phyloP scores from a whole-genome alignment of 2,329 filamentous ascomycete species.

The Diaporthe helianthi region DNA sequence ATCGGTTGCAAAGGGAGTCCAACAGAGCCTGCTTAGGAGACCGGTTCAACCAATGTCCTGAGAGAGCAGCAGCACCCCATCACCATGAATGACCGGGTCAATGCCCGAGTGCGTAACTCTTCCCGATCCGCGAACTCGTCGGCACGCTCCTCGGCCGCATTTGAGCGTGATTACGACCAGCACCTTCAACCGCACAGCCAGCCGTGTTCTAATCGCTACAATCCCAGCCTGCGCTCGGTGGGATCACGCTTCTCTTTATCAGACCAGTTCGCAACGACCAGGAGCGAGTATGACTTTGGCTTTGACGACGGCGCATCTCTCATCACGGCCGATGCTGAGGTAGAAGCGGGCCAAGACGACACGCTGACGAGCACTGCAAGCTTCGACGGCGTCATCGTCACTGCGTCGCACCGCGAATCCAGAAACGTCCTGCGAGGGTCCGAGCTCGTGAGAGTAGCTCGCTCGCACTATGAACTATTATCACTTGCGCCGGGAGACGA shows the following conservation, averaged over 20 bases:
- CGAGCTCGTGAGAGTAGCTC: background rate
- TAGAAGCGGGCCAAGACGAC: conserved; percentile 16
- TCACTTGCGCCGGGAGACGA: conserved; percentile 49
- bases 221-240: conserved; percentile 42
- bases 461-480: conserved; percentile 50
- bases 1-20: background rate
- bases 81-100: conserved; percentile 2
- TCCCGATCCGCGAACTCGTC: conserved; percentile 27
- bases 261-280: conserved; percentile 56
- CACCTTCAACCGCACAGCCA: background rate
- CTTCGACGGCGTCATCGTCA: conserved; percentile 29
- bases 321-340: conserved; percentile 40
- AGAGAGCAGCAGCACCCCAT: conserved; percentile 3
- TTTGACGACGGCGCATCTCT: conserved; percentile 56
- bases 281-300: conserved; percentile 54
- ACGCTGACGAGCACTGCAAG: conserved; percentile 37
- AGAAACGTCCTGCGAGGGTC: background rate
- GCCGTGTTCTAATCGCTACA: conserved; percentile 1
- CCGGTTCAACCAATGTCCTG: background rate
- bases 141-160: conserved; percentile 29
- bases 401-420: background rate
- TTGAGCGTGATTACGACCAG: conserved; percentile 16
- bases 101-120: conserved; percentile 8
- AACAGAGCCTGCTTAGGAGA: background rate
- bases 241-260: conserved; percentile 55